Conservation (phyloP, 139 green algal genomes). For the Picochlorum sp. region DNA sequence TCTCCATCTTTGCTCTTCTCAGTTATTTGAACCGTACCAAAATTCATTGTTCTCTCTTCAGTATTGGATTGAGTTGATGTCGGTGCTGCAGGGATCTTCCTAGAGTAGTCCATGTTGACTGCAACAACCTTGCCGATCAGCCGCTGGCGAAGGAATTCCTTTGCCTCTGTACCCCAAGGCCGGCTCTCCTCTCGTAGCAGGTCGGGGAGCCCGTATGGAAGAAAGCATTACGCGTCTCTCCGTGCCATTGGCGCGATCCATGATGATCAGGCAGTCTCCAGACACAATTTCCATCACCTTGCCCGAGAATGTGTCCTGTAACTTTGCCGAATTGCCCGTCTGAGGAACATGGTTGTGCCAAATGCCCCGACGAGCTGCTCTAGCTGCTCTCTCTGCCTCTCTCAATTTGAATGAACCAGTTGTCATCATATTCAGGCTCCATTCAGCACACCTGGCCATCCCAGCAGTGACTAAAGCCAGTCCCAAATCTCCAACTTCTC, state of each 20-base stretch:
- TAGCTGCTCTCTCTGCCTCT: conserved; percentile 72
- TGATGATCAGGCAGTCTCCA: conserved; percentile 84
- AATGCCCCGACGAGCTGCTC: conserved; percentile 53
- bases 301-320: conserved; percentile 59
- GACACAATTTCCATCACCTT: conserved; percentile 82
- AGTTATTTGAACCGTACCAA: conserved; percentile 64
- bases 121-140: conserved; percentile 64
- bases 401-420: conserved; percentile 54
- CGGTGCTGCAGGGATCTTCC: conserved; percentile 52
- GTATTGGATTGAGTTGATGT: conserved; percentile 6
- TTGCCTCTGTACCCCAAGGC: conserved; percentile 72
- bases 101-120: conserved; percentile 89
- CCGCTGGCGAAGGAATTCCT: conserved; percentile 72
- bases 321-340: conserved; percentile 52
- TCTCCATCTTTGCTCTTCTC: conserved; percentile 21
- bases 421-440: conserved; percentile 69
- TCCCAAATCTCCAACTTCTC: conserved; percentile 44
- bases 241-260: conserved; percentile 47
- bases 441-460: conserved; percentile 67
- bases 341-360: conserved; percentile 77
- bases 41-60: conserved; percentile 53
- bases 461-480: conserved; percentile 50
- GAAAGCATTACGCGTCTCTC: conserved; percentile 80
- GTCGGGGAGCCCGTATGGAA: conserved; percentile 72
- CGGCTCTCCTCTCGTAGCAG: conserved; percentile 50